Evolutionary conservation across 2,329 filamentous ascomycete genomes (phyloP).

Genomic region (Emericellopsis atlantica): DNA sequence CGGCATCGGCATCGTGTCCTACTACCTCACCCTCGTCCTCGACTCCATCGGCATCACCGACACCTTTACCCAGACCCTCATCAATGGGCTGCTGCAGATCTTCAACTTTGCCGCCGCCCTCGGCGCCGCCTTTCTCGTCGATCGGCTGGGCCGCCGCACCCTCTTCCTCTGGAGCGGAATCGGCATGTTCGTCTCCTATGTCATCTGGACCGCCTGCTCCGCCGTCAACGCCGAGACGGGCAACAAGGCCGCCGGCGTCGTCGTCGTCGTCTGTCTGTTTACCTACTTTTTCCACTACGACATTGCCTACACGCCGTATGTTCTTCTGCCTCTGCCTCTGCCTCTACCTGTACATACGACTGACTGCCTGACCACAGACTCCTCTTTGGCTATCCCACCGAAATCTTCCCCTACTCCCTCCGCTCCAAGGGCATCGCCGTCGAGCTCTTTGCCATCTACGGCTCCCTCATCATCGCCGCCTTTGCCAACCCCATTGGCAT

Average conservation of each 20-base stretch:
- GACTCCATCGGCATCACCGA: slow-evolving; percentile 24
- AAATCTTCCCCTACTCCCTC: slow-evolving; percentile 23
- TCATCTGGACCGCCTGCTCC: slow-evolving; percentile 33
- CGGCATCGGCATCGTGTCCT: not conserved
- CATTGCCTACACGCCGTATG: too few species aligned
- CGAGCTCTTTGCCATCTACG: slow-evolving; percentile 48
- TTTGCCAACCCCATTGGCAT: slow-evolving; percentile 20
- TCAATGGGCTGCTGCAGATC: slow-evolving; percentile 23
- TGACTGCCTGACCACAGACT: too few species aligned
- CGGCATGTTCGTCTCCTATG: slow-evolving; percentile 28
- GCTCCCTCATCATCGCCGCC: slow-evolving; percentile 16
- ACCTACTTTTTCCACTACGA: too few species aligned
- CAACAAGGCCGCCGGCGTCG: too few species aligned
- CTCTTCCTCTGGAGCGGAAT: slow-evolving; percentile 30
- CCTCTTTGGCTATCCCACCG: too few species aligned
- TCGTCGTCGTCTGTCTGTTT: too few species aligned
- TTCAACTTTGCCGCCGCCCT: not conserved
- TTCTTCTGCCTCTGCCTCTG: too few species aligned
- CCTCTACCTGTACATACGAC: too few species aligned
- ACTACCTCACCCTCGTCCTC: slow-evolving; percentile 23
- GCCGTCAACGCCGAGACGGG: too few species aligned
- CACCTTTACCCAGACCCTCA: slow-evolving; percentile 22
- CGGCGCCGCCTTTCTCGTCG: slow-evolving; percentile 27
- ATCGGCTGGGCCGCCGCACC: slow-evolving; percentile 26
- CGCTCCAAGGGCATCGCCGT: slow-evolving; percentile 28